phyloP scores from a whole-genome alignment of 23 red algal species.

The Cyanidium caldarium region DNA sequence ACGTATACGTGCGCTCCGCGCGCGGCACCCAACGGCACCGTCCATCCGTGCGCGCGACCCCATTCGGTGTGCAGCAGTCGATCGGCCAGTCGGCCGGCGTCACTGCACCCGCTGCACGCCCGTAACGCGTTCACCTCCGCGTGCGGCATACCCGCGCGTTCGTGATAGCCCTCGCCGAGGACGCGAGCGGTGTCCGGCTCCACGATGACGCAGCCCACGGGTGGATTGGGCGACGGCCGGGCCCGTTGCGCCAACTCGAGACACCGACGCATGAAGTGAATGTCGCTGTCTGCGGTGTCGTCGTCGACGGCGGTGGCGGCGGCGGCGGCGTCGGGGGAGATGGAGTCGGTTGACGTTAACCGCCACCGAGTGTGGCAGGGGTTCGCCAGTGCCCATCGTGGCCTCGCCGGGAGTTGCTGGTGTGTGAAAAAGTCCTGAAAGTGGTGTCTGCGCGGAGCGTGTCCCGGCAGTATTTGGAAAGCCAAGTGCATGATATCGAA shows the following conservation, averaged over 20 bases:
- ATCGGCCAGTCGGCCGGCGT: not conserved
- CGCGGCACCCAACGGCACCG: not conserved
- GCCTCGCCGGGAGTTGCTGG: no score
- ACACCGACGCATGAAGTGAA: slow-evolving; percentile 39
- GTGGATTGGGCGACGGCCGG: slow-evolving; percentile 74
- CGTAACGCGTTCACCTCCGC: slow-evolving; percentile 59
- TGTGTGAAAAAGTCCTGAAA: no score
- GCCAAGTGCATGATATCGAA: no score
- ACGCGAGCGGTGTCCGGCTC: slow-evolving; percentile 10
- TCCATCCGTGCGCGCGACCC: no score
- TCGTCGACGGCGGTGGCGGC: slow-evolving; percentile 2
- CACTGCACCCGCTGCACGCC: no score
- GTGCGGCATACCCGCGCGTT: slow-evolving; percentile 40
- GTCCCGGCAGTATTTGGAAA: no score
- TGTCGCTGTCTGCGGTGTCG: no score
- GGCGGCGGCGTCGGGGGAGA: not conserved
- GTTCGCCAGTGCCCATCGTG: not conserved
- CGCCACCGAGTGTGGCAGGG: not conserved
- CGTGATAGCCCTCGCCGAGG: slow-evolving; percentile 68
- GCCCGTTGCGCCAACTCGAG: slow-evolving; percentile 37
- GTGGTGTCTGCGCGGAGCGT: no score
- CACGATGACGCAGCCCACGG: slow-evolving; percentile 66
- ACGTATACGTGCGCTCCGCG: slow-evolving; percentile 28
- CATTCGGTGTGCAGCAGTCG: not conserved
- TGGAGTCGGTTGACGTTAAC: not conserved